Percentiles rank a stretch among this genome's conserved stretches.
Evolutionary conservation across 768 basidiomycete genomes (phyloP).

Genomic region (Boletales sp.): DNA sequence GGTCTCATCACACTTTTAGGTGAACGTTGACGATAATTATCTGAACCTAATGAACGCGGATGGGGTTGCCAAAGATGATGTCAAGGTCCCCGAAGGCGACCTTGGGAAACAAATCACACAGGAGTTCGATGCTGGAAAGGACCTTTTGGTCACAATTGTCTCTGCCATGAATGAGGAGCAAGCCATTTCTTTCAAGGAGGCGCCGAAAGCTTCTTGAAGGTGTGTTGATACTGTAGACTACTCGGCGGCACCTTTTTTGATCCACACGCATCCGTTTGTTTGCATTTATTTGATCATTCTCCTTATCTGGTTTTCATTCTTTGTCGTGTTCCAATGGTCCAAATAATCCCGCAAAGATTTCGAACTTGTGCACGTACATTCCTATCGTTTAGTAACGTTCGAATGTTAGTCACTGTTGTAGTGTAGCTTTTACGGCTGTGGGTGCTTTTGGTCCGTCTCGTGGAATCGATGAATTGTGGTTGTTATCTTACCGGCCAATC

Average conservation of each 20-base stretch:
- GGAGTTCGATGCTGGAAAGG: conserved; percentile 83
- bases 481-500: not conserved
- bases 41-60: conserved; percentile 90
- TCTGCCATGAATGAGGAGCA: conserved; percentile 92
- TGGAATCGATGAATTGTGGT: conserved; percentile 3
- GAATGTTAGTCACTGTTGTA: conserved; percentile 27
- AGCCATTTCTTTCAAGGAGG: conserved; percentile 87
- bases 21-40: conserved; percentile 91
- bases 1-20: conserved; percentile 35
- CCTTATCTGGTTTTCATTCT: conserved; percentile 6
- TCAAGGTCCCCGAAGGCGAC: conserved; percentile 85
- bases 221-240: conserved; percentile 1
- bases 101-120: conserved; percentile 67
- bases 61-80: conserved; percentile 86
- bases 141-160: conserved; percentile 82
- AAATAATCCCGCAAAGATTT: conserved; percentile 20
- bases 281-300: conserved; percentile 17
- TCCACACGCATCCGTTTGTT: conserved; percentile 9
- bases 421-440: conserved; percentile 18
- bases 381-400: conserved; percentile 21
- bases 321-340: conserved; percentile 8
- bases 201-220: conserved; percentile 55
- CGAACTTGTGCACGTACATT: conserved; percentile 27
- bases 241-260: not conserved
- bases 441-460: not conserved